Evolutionary conservation across 768 basidiomycete species (phyloP).

Genomic region (Cyathus striatus): DNA sequence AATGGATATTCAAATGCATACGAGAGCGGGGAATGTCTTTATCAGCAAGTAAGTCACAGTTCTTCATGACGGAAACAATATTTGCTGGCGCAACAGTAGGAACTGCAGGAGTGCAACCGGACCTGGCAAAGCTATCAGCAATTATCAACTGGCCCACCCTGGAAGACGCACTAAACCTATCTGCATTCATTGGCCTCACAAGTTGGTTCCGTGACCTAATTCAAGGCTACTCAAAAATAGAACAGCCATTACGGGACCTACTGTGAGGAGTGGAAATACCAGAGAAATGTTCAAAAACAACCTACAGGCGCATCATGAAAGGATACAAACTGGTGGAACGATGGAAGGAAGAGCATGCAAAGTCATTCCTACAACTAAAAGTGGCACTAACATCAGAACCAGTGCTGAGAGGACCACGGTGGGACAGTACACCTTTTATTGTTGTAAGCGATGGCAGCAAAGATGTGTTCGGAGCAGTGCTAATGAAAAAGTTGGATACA

Average conservation of each 20-base stretch:
- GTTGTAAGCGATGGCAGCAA: constrained; percentile 27
- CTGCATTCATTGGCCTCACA: constrained; percentile 25
- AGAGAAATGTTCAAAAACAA: constrained; percentile 7
- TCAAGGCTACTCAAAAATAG: constrained; percentile 20
- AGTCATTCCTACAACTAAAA: constrained; percentile 24
- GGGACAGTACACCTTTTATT: constrained; percentile 25
- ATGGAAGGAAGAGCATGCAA: constrained; percentile 13
- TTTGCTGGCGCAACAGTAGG: constrained; percentile 27
- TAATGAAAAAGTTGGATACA: constrained; percentile 17
- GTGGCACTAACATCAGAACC: constrained; percentile 21
- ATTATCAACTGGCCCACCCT: constrained; percentile 25
- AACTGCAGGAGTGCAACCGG: constrained; percentile 22
- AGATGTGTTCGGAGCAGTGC: constrained; percentile 23
- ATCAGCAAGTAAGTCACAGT: constrained; percentile 22
- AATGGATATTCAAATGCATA: constrained; percentile 16
- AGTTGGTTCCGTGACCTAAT: constrained; percentile 25
- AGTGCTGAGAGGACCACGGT: constrained; percentile 21
- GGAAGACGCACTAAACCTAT: constrained; percentile 15
- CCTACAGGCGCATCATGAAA: constrained; percentile 17
- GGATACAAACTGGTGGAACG: constrained; percentile 5
- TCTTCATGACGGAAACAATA: constrained; percentile 26
- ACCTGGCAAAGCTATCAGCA: constrained; percentile 25
- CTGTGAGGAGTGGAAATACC: constrained; percentile 11
- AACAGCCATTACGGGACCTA: constrained; percentile 21
- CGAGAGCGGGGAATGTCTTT: constrained; percentile 21